Evolutionary conservation across 805 yeast genomes (phyloP).

Genomic region (Babjeviella inositovora): DNA sequence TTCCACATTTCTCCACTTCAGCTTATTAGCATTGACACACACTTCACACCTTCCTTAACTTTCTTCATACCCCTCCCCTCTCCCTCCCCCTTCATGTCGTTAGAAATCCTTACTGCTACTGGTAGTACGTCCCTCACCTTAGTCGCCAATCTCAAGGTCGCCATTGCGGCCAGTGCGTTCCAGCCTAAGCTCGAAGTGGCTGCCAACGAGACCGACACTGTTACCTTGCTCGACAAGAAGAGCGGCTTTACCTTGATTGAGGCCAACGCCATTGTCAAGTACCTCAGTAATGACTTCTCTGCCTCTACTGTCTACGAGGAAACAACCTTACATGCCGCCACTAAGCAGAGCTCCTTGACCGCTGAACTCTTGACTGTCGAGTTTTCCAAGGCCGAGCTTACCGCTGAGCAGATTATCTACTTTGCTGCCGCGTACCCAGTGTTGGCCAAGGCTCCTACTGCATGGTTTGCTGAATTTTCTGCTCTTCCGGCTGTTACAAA

Average conservation of each 20-base stretch:
- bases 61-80: no score
- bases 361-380: no score
- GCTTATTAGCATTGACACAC: no score
- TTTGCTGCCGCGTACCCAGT: constrained; percentile 42
- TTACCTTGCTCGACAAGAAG: constrained; percentile 11
- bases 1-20: no score
- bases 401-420: constrained; percentile 38
- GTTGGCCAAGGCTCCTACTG: constrained; percentile 7
- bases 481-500: constrained; percentile 18
- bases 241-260: constrained; percentile 35
- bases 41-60: no score
- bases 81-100: no score
- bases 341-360: constrained; percentile 16
- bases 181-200: constrained; percentile 9
- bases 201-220: constrained; percentile 7
- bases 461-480: constrained; percentile 26
- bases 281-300: constrained; percentile 32
- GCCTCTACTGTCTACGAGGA: constrained; percentile 22
- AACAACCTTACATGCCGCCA: constrained; percentile 18
- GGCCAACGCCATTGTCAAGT: constrained; percentile 57
- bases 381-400: constrained; percentile 10
- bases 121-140: constrained; percentile 12
- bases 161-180: constrained; percentile 20
- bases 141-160: constrained; percentile 22
- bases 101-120: constrained; percentile 13